Evolutionary conservation across 192 early-diverging fungal genomes (phyloP), one percentile per base, ranked within the genome.

Genomic region (Radiomyces spectabilis): DNA sequence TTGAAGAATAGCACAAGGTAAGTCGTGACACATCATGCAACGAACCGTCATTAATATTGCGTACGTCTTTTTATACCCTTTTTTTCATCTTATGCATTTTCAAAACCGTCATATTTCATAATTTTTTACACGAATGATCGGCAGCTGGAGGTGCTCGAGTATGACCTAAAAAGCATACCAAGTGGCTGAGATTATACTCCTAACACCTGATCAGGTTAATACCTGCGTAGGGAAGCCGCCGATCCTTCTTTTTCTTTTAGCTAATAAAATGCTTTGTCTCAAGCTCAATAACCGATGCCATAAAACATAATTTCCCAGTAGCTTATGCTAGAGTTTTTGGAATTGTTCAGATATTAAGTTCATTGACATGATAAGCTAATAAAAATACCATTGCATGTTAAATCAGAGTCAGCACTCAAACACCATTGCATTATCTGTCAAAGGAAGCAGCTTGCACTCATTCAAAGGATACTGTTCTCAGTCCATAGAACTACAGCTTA

Each of bases 161-260:
- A 34, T 37, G 25, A 22, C 19, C 22, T 55, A 39, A 41, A 45
- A 46, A 22, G 45, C 26, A 27, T 51, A 9, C 41, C 30, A 39
- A 19, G 37, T 46, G 72, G 54, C 72, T 70, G 72, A 74, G 72
- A 74, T 18, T 52, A 73, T 64, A 73, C 71, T 49, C 71, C 69
- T 46, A 69, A 8, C 33, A 69, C 71, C 71, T 65, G 71, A 73
- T 73, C 71, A 73, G 67, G 66, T 44, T 73, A 73, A 69, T 65
- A 49, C 67, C 67, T 73, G 71, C 67, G 71, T 65, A 62, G 71
- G 67, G 71, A 73, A 69, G 71, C 27, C 50, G 64, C 21, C 5
- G 13, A 35, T 35, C 33, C 13, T 35, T 35, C 33, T 35, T 44
- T 44, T 26, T 18, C 8, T 12, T 44, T 9, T 0, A 44, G 18